Percentiles rank a stretch among this genome's conserved stretches.
These are phyloP conservation scores for Nasturtium officinale DNA, from an alignment of 345 rosid genomes.

Conservation along the genomic window DNA sequence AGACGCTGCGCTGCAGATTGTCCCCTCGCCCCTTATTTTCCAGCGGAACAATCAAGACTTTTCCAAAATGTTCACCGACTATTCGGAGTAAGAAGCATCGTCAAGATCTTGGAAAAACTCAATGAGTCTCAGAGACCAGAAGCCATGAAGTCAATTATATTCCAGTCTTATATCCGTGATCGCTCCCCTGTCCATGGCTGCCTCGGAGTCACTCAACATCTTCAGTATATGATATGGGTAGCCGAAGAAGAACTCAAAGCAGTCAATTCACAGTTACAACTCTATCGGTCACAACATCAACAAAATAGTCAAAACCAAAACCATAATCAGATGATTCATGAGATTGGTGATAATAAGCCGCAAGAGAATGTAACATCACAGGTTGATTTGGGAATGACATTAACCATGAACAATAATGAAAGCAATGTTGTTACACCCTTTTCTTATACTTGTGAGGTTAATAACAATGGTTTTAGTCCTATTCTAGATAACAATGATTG, in stretches of 20 bases:
- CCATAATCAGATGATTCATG: conserved; percentile 20
- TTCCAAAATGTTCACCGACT: conserved; percentile 79
- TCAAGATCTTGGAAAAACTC: conserved; percentile 58
- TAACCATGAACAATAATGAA: conserved; percentile 45
- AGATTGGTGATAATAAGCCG: conserved; percentile 32
- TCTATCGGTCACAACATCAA: conserved; percentile 55
- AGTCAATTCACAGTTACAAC: conserved; percentile 60
- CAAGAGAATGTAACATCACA: conserved; percentile 61
- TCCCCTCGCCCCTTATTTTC: conserved; percentile 79
- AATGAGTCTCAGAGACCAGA: conserved; percentile 55
- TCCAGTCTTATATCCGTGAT: conserved; percentile 69
- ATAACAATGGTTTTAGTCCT: conserved; percentile 41
- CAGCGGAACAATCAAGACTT: conserved; percentile 68
- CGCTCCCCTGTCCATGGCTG: conserved; percentile 83
- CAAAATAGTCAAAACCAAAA: conserved; percentile 6
- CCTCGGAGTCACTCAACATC: conserved; percentile 55
- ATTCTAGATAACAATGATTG: conserved; percentile 8
- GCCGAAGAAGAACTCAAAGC: conserved; percentile 65
- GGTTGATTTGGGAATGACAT: conserved; percentile 77
- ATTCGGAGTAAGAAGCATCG: conserved; percentile 80
- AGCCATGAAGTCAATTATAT: conserved; percentile 85
- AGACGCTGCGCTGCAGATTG: conserved; percentile 73
- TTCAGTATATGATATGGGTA: conserved; percentile 52
- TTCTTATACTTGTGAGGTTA: no score
- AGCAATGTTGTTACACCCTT: conserved; percentile 7